Evolutionary conservation across 441 rosid species (phyloP).

Genomic region (Arabidopsis hybrid): DNA sequence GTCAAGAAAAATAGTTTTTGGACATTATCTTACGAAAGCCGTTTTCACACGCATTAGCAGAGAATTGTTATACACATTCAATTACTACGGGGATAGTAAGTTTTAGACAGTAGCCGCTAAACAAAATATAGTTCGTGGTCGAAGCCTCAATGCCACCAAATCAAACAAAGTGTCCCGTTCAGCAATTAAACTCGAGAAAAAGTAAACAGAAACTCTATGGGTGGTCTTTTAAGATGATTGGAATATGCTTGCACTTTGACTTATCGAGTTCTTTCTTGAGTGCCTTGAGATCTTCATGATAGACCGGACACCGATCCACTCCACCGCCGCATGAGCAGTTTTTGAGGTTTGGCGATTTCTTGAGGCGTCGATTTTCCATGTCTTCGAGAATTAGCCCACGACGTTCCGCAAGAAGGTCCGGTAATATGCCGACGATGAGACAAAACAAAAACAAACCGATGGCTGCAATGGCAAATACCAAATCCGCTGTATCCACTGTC

Average conservation of each 20-base stretch:
- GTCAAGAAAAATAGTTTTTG: no score
- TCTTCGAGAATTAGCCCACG: neutral
- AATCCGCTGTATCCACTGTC: neutral
- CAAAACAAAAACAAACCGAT: neutral
- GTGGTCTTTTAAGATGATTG: no score
- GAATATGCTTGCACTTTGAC: neutral
- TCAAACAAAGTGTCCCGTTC: no score
- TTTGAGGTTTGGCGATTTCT: neutral
- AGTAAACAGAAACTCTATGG: no score
- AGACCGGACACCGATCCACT: neutral
- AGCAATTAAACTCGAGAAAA: no score
- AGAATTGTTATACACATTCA: no score
- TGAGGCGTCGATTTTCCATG: neutral
- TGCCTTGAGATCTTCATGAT: slow-evolving; percentile 9
- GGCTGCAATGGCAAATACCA: neutral
- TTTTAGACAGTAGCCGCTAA: no score
- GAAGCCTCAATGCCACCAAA: no score
- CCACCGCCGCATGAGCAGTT: neutral
- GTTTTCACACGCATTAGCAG: no score
- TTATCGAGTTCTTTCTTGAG: neutral
- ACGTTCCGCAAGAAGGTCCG: neutral
- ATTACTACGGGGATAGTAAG: no score
- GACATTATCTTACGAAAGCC: no score
- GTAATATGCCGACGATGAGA: neutral
- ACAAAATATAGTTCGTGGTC: no score